These are phyloP conservation scores for Leccinum boreale DNA, from an alignment of 768 basidiomycete species.

Conservation along the genomic window DNA sequence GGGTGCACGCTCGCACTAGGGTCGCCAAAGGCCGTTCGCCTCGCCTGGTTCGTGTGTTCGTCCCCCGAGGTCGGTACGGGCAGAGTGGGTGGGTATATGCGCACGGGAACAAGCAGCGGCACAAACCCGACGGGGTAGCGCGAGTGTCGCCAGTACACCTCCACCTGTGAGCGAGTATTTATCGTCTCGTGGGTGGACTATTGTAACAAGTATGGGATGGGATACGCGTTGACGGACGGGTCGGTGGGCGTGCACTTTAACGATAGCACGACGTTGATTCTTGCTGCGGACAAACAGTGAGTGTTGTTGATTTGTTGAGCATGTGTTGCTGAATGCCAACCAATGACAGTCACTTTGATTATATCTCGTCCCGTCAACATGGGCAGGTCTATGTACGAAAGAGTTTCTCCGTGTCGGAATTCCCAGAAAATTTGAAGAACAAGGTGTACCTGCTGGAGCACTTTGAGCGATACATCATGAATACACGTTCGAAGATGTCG, in stretches of 20 bases:
- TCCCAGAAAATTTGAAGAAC: constrained; percentile 80
- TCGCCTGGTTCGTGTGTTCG: not conserved
- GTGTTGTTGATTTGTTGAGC: constrained; percentile 23
- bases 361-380: constrained; percentile 65
- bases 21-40: constrained; percentile 39
- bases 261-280: constrained; percentile 83
- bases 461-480: constrained; percentile 91
- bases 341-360: constrained; percentile 70
- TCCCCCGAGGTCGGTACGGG: too few relatives aligned
- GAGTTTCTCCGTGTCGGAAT: constrained; percentile 62
- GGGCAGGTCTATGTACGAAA: constrained; percentile 71
- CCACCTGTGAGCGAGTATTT: constrained; percentile 63
- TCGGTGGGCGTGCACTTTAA: constrained; percentile 96
- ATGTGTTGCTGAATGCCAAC: not conserved
- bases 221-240: constrained; percentile 94
- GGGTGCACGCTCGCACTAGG: constrained; percentile 39
- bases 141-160: too few relatives aligned
- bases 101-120: too few relatives aligned
- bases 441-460: constrained; percentile 93
- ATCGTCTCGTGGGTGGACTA: constrained; percentile 99
- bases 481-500: constrained; percentile 72
- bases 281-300: constrained; percentile 85
- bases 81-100: too few relatives aligned
- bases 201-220: constrained; percentile 99
- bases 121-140: too few relatives aligned